These are phyloP conservation scores for Nymphaea colorata DNA, from an alignment of 164 flowering plant genomes.

Conservation along the genomic window DNA sequence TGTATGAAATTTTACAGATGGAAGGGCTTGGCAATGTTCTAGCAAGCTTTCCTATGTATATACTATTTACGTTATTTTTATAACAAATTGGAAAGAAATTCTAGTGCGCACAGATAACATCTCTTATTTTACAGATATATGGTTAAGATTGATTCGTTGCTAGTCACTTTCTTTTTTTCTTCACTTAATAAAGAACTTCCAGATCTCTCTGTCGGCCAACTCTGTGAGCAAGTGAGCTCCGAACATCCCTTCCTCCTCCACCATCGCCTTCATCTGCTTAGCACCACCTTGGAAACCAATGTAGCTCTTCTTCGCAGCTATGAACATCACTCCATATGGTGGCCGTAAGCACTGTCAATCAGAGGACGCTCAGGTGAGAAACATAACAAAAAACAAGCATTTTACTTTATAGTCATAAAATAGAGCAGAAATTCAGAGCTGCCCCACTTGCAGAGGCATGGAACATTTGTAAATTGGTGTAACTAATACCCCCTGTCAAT, in stretches of 20 bases:
- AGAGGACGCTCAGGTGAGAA: not conserved
- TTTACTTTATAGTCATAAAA: not conserved
- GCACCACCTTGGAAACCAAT: slow-evolving; percentile 54
- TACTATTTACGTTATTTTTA: not conserved
- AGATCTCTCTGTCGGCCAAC: slow-evolving; percentile 56
- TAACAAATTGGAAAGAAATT: not conserved
- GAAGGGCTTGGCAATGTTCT: not conserved
- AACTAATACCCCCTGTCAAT: too few relatives aligned
- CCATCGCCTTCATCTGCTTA: slow-evolving; percentile 44
- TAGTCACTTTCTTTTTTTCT: not conserved
- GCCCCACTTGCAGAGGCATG: not conserved
- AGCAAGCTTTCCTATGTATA: slow-evolving; percentile 3
- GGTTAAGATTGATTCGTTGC: not conserved
- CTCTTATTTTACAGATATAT: not conserved
- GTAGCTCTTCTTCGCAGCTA: slow-evolving; percentile 61
- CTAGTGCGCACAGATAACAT: not conserved
- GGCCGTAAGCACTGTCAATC: slow-evolving; percentile 65
- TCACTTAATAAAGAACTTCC: slow-evolving; percentile 83
- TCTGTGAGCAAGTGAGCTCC: slow-evolving; percentile 69
- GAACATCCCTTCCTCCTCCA: slow-evolving; percentile 72
- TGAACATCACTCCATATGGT: slow-evolving; percentile 79
- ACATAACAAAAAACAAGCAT: too few relatives aligned
- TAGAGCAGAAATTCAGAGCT: not conserved
- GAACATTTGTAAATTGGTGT: too few relatives aligned
- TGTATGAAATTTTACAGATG: not conserved